Conservation (phyloP, 2,329 filamentous ascomycete species). For the Botrytis tulipae region DNA sequence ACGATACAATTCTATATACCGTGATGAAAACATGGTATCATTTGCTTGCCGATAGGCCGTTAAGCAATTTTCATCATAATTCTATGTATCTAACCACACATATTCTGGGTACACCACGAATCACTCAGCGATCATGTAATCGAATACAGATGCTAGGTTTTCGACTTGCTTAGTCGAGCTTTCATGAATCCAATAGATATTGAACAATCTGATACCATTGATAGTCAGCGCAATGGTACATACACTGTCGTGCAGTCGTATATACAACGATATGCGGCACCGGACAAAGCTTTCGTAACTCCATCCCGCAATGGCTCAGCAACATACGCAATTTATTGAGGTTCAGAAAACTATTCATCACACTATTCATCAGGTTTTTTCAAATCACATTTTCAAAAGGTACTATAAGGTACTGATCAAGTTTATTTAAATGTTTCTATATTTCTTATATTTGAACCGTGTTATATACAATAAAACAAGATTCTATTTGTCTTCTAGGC, state of each 20-base stretch:
- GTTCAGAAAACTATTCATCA: neutral
- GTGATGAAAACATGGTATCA: rapidly evolving
- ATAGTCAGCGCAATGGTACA: neutral
- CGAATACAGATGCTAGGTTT: neutral
- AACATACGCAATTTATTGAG: neutral
- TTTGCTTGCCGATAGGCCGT: neutral
- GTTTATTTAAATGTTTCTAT: neutral
- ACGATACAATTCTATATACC: too few species aligned
- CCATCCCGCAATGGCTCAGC: neutral
- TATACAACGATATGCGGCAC: neutral
- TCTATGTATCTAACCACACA: neutral
- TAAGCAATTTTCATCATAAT: neutral
- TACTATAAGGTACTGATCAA: neutral
- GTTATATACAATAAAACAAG: neutral
- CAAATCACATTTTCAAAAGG: neutral
- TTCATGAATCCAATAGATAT: neutral
- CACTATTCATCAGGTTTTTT: neutral
- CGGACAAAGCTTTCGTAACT: neutral
- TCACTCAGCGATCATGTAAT: neutral
- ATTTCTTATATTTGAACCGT: neutral
- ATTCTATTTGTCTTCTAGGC: too few species aligned
- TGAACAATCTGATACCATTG: rapidly evolving
- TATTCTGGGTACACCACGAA: too few species aligned
- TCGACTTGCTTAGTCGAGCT: rapidly evolving
- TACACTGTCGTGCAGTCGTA: too few species aligned